Evolutionary conservation across 192 early-diverging fungal species (phyloP), one percentile per base, ranked within the genome.

Genomic region (Rhizoclosmatium globosum): DNA sequence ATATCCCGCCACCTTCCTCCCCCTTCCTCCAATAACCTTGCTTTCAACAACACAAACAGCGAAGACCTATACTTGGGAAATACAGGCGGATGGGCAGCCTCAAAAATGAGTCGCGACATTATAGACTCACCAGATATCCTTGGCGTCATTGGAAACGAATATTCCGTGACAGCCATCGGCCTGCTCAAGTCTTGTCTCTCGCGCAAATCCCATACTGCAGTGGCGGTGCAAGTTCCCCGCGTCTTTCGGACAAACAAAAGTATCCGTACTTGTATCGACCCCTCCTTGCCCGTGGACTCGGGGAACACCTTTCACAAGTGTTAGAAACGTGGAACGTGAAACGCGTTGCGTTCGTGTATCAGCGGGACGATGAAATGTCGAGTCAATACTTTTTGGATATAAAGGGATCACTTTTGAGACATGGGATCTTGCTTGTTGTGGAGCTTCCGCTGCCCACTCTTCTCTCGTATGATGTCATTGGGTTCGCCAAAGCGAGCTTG

Each of bases 161-260:
- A 43, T 38, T 53, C 47, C 53, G 53, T n/a, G 31, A 71, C 69
- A n/a, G 44, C 69, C 13, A 15, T 31, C 9, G 65, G 65, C 11
- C 65, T 43, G 65, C 65, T 15, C 39, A 68, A 45, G 38, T 23
- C 4, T 43, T 68, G 7, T 68, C 66, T 68, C 44, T 45, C 23
- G 66, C 21, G 47, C n/a, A 71, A 38, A 71, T 71, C 39, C 69
- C 69, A n/a, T 71, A 56, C 39, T 71, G 69, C 50, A 53, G 47
- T 31, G 69, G 69, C 2, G 3, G 69, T 17, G n/a, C 47, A 19
- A 46, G 21, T 13, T 31, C 47, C 11, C 48, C 46, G 17, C 46
- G 23, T 19, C 60, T 71, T 56, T 71, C 69, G 7, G 50, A 71
- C 50, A 71, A 71, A 38, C 7, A 23, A 2, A 71, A 71, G 15